Percentiles rank a stretch among this genome's conserved stretches.
phyloP scores from a whole-genome alignment of 164 flowering plant genomes.

The Magnolia officinalis region DNA sequence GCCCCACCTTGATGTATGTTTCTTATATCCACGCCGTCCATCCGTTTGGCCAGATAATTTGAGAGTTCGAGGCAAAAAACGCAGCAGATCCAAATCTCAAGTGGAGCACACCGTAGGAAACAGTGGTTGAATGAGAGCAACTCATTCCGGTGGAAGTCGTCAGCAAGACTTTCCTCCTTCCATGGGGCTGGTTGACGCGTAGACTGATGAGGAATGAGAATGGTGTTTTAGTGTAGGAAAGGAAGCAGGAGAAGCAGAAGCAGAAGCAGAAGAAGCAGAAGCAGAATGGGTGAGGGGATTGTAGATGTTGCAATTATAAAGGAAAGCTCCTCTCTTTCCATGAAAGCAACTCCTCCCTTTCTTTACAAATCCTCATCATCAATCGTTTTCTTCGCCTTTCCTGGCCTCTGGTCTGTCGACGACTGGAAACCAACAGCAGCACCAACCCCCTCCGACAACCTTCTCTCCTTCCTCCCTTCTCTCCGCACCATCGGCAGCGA shows the following conservation, averaged over 20 bases:
- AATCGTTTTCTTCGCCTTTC: conserved; percentile 37
- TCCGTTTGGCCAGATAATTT: too few species aligned
- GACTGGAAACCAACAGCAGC: conserved; percentile 49
- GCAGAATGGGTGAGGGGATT: background rate
- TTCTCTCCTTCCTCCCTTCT: conserved; percentile 41
- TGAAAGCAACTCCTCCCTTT: conserved; percentile 1
- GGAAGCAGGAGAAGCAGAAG: background rate
- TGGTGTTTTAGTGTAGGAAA: too few species aligned
- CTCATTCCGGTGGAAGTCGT: too few species aligned
- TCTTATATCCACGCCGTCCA: too few species aligned
- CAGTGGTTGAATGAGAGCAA: too few species aligned
- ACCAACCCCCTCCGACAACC: background rate
- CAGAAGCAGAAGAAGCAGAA: background rate
- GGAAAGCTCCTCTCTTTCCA: conserved; percentile 11
- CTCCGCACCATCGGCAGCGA: conserved; percentile 44
- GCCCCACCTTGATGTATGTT: too few species aligned
- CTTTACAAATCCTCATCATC: background rate
- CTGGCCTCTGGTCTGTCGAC: conserved; percentile 41
- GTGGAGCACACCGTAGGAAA: too few species aligned
- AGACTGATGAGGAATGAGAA: too few species aligned
- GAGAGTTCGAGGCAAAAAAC: too few species aligned
- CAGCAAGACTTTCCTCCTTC: too few species aligned
- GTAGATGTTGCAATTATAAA: background rate
- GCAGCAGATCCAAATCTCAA: too few species aligned
- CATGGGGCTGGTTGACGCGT: too few species aligned